These are phyloP conservation scores for Diaporthe destruens DNA, from an alignment of 2,329 filamentous ascomycete genomes.

Conservation along the genomic window DNA sequence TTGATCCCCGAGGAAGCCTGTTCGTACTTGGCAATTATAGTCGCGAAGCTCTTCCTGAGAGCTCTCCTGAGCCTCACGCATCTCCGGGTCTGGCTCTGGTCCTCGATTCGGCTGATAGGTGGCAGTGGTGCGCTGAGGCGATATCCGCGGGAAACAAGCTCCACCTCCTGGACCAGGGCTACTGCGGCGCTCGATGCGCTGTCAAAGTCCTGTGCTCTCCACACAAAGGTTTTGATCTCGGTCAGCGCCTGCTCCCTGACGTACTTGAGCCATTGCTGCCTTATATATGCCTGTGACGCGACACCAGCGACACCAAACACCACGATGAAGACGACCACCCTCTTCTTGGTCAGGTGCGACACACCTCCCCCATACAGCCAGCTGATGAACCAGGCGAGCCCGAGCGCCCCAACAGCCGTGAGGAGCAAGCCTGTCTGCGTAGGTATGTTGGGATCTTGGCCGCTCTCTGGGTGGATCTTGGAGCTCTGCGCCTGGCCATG, in stretches of 20 bases:
- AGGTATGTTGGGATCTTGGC: constrained; percentile 49
- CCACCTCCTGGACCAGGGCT: constrained; percentile 92
- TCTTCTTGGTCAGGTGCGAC: constrained; percentile 68
- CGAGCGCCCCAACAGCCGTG: constrained; percentile 73
- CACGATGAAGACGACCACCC: constrained; percentile 60
- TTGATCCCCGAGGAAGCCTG: constrained; percentile 77
- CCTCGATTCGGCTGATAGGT: constrained; percentile 92
- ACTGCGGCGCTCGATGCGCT: constrained; percentile 80
- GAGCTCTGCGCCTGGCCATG: constrained; percentile 45
- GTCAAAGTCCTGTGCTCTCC: constrained; percentile 84
- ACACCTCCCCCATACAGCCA: constrained; percentile 71
- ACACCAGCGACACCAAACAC: constrained; percentile 66
- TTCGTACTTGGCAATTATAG: constrained; percentile 78
- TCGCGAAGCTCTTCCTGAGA: constrained; percentile 77
- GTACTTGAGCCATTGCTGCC: constrained; percentile 85
- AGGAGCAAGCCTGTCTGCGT: constrained; percentile 61
- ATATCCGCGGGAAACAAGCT: constrained; percentile 88
- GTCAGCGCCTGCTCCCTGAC: constrained; percentile 80
- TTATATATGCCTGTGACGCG: constrained; percentile 78
- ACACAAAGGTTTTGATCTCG: constrained; percentile 76
- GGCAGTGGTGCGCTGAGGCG: constrained; percentile 80
- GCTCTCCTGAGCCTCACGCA: constrained; percentile 84
- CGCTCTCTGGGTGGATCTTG: constrained; percentile 21
- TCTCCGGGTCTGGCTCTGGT: constrained; percentile 80
- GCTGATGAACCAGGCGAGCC: constrained; percentile 78